Evolutionary conservation across 2,329 filamentous ascomycete genomes (phyloP).

Genomic region (Penicillium thymicola): DNA sequence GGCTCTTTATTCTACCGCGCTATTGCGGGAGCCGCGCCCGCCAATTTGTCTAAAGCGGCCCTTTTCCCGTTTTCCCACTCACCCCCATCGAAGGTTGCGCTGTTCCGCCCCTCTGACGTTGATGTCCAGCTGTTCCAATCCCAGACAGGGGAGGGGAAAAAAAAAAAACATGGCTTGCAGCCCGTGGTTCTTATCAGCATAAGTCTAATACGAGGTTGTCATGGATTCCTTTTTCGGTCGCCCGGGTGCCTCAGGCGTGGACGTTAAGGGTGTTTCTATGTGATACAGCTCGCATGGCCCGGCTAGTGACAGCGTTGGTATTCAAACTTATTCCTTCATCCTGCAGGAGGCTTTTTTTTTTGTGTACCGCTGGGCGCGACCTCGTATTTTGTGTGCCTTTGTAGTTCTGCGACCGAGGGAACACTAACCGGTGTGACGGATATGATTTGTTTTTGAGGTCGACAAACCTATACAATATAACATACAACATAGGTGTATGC

Average conservation of each 20-base stretch:
- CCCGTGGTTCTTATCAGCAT: constrained; percentile 1
- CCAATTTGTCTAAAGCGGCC: constrained; percentile 15
- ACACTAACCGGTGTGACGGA: neutral
- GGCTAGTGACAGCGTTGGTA: constrained; percentile 5
- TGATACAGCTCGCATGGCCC: constrained; percentile 20
- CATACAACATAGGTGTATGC: no score
- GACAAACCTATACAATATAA: neutral
- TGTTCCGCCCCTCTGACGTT: constrained; percentile 30
- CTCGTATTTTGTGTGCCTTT: neutral
- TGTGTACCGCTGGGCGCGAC: neutral
- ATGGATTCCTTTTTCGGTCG: neutral
- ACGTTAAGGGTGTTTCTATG: constrained; percentile 3
- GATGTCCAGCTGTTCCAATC: constrained; percentile 18
- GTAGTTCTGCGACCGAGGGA: neutral
- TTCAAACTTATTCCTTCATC: constrained; percentile 1
- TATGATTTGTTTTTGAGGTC: neutral
- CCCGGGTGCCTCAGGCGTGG: neutral
- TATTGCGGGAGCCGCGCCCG: constrained; percentile 25
- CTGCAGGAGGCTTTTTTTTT: constrained; percentile 6
- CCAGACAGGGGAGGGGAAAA: neutral
- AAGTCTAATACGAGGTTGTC: neutral
- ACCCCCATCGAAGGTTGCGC: neutral
- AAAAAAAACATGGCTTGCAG: constrained; percentile 10
- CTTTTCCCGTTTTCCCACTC: neutral
- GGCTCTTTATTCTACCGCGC: constrained; percentile 18